Percentiles rank a stretch among this genome's conserved stretches.
These are phyloP conservation scores for Microsporum canis DNA, from an alignment of 2,329 filamentous ascomycete species.

Conservation along the genomic window DNA sequence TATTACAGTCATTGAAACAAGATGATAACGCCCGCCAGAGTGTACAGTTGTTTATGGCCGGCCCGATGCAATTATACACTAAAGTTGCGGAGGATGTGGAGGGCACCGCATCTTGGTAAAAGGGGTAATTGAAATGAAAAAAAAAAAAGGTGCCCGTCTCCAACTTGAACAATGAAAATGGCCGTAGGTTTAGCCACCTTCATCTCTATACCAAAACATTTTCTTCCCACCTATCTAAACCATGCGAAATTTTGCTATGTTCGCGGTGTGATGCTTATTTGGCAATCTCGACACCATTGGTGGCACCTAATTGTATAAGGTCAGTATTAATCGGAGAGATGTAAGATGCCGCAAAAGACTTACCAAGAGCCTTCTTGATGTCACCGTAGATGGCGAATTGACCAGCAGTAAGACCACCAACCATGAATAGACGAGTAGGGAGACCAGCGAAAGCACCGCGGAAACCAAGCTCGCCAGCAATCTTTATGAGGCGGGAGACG, in stretches of 20 bases:
- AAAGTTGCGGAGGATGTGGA: neutral
- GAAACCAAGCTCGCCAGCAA: constrained; percentile 72
- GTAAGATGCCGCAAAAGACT: neutral
- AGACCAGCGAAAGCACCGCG: constrained; percentile 70
- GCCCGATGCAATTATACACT: constrained; percentile 1
- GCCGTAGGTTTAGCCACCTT: neutral
- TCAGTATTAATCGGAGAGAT: neutral
- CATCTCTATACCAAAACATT: constrained; percentile 3
- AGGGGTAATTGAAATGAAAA: neutral
- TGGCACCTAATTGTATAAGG: constrained; percentile 47
- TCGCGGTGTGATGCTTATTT: constrained; percentile 26
- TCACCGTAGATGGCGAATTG: constrained; percentile 78
- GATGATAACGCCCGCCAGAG: constrained; percentile 3
- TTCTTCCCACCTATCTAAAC: neutral
- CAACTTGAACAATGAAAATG: neutral
- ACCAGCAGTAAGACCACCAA: constrained; percentile 63
- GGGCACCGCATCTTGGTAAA: constrained; percentile 1
- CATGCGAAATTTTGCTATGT: neutral
- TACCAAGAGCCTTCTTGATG: constrained; percentile 46
- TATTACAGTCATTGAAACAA: constrained; percentile 2
- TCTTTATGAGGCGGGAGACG: constrained; percentile 71
- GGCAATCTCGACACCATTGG: constrained; percentile 62
- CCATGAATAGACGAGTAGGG: constrained; percentile 65
- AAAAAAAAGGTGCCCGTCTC: neutral
- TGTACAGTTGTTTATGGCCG: neutral